Percentiles rank a stretch among this genome's conserved stretches.
phyloP scores from a whole-genome alignment of 371 early-diverging fungal genomes.

The Nematocida sp. region DNA sequence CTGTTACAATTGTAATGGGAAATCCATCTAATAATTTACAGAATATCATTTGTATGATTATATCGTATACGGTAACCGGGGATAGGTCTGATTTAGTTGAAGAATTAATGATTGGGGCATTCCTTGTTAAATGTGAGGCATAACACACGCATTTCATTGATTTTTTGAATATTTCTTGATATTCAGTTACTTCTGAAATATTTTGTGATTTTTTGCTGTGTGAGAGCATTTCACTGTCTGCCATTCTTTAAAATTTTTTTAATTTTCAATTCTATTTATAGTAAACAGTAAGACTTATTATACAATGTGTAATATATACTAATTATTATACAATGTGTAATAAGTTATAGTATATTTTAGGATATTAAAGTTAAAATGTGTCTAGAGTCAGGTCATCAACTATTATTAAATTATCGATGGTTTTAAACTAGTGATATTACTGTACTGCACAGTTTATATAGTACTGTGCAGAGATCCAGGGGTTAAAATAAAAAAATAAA shows the following conservation, averaged over 20 bases:
- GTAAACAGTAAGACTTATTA: no score
- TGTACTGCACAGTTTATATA: slow-evolving; percentile 28
- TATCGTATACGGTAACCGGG: slow-evolving; percentile 29
- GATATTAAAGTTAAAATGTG: slow-evolving; percentile 29
- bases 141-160: slow-evolving; percentile 8
- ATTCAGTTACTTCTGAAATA: neutral
- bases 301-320: no score
- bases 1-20: slow-evolving; percentile 34
- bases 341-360: neutral
- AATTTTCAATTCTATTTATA: no score
- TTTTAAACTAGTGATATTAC: slow-evolving; percentile 40
- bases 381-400: slow-evolving; percentile 56
- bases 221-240: no score
- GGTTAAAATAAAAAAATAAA: slow-evolving; percentile 35
- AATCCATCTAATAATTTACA: neutral
- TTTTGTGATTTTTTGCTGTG: no score
- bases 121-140: slow-evolving; percentile 18
- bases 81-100: slow-evolving; percentile 2
- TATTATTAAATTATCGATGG: slow-evolving; percentile 48
- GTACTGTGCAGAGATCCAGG: slow-evolving; percentile 47
- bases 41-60: slow-evolving; percentile 45
- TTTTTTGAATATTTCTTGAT: slow-evolving; percentile 9
- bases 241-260: no score
- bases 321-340: no score
- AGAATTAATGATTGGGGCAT: neutral